These are phyloP conservation scores for Diaporthe citriasiana DNA, from an alignment of 2,329 filamentous ascomycete species.

Conservation along the genomic window DNA sequence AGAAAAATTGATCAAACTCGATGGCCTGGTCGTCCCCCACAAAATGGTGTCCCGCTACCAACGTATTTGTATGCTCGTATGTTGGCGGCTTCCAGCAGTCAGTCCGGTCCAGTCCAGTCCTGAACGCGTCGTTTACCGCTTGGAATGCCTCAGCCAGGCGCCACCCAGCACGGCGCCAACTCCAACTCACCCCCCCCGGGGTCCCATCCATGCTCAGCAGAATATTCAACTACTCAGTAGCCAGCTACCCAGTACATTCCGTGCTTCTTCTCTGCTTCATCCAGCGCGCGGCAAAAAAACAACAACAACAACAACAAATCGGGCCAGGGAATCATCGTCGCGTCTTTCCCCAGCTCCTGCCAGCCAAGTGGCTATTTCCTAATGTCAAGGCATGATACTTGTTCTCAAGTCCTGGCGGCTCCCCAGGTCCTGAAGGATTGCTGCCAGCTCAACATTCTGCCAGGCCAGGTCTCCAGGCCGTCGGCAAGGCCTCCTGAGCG, in stretches of 20 bases:
- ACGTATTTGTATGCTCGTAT: slow-evolving; percentile 29
- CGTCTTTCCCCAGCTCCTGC: too few species aligned
- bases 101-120: not conserved
- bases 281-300: slow-evolving; percentile 24
- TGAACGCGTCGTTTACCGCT: not conserved
- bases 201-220: not conserved
- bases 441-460: slow-evolving; percentile 17
- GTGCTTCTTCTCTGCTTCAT: slow-evolving; percentile 21
- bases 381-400: not conserved
- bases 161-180: slow-evolving; percentile 11
- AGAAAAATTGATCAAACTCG: not conserved
- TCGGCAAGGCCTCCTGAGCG: slow-evolving; percentile 10
- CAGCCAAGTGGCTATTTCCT: slow-evolving; percentile 34
- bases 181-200: too few species aligned
- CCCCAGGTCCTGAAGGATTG: slow-evolving; percentile 4
- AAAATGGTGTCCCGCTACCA: not conserved
- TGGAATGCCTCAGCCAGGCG: slow-evolving; percentile 13
- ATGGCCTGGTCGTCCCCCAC: slow-evolving; percentile 8
- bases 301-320: too few species aligned
- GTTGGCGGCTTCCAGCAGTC: not conserved
- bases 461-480: not conserved
- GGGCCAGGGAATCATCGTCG: not conserved
- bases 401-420: not conserved
- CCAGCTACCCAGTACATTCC: not conserved
- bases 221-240: not conserved